phyloP scores from a whole-genome alignment of 495 filamentous ascomycete species.

The Gamarada debralockiae region DNA sequence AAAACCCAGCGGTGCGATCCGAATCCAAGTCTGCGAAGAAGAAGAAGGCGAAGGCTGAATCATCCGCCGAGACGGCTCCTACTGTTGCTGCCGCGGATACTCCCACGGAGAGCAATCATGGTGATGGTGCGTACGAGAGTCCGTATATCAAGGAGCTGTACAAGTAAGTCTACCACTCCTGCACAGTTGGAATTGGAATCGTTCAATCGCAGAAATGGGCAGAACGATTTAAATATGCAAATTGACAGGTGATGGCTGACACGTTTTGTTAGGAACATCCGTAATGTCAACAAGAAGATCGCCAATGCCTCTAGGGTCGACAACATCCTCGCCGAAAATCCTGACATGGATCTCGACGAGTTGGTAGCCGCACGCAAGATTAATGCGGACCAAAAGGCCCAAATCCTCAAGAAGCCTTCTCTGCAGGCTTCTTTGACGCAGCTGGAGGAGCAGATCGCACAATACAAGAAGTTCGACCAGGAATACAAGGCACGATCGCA shows the following conservation, averaged over 20 bases:
- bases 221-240: too few species aligned
- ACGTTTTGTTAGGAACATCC: constrained; percentile 61
- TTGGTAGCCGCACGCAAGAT: constrained; percentile 78
- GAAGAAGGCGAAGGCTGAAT: constrained; percentile 63
- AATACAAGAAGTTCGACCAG: constrained; percentile 77
- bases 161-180: constrained; percentile 71
- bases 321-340: constrained; percentile 70
- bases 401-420: constrained; percentile 83
- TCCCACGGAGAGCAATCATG: constrained; percentile 41
- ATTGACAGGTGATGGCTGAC: constrained; percentile 22
- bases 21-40: constrained; percentile 69
- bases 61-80: constrained; percentile 43
- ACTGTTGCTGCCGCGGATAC: constrained; percentile 36
- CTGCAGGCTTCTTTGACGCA: constrained; percentile 71
- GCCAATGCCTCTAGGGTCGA: constrained; percentile 78
- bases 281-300: constrained; percentile 84
- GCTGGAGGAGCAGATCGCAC: constrained; percentile 77
- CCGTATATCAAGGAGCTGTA: constrained; percentile 79
- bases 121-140: constrained; percentile 59
- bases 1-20: constrained; percentile 42
- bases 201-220: too few species aligned
- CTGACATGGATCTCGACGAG: constrained; percentile 73
- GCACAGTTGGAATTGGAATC: too few species aligned
- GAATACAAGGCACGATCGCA: constrained; percentile 67
- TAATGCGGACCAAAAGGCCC: constrained; percentile 87